Evolutionary conservation across 2,329 filamentous ascomycete species (phyloP).

Genomic region (Nemania sp.): DNA sequence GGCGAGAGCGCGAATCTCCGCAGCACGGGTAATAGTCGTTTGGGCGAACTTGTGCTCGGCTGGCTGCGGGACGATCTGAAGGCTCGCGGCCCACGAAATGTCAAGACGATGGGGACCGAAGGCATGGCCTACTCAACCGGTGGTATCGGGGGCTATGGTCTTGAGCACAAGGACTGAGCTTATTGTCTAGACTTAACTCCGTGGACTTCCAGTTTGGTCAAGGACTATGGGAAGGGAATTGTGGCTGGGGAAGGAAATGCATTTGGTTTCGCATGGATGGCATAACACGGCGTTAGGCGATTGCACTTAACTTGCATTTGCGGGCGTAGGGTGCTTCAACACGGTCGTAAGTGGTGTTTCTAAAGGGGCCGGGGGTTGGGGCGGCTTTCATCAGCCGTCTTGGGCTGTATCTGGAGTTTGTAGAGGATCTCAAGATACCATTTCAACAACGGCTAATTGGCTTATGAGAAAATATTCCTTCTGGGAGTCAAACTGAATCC

Average conservation of each 20-base stretch:
- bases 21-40: constrained; percentile 78
- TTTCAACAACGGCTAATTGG: constrained; percentile 50
- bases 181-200: neutral
- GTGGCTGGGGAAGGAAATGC: neutral
- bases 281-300: constrained; percentile 37
- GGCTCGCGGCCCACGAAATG: constrained; percentile 80
- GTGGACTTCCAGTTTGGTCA: neutral
- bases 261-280: constrained; percentile 20
- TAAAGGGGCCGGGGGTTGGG: neutral
- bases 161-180: constrained; percentile 59
- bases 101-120: constrained; percentile 67
- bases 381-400: constrained; percentile 35
- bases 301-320: constrained; percentile 46
- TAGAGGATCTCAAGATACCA: constrained; percentile 45
- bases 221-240: neutral
- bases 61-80: constrained; percentile 88
- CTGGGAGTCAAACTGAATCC: neutral
- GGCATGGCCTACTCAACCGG: constrained; percentile 71
- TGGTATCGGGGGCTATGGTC: constrained; percentile 67
- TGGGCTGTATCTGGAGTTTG: constrained; percentile 14
- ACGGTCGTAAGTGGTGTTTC: constrained; percentile 19
- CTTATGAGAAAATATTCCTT: neutral
- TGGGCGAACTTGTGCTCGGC: constrained; percentile 87
- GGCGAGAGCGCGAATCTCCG: constrained; percentile 56
- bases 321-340: constrained; percentile 35